These are phyloP conservation scores for Sclerotinia spermophila DNA, from an alignment of 2,329 filamentous ascomycete species.

Conservation along the genomic window DNA sequence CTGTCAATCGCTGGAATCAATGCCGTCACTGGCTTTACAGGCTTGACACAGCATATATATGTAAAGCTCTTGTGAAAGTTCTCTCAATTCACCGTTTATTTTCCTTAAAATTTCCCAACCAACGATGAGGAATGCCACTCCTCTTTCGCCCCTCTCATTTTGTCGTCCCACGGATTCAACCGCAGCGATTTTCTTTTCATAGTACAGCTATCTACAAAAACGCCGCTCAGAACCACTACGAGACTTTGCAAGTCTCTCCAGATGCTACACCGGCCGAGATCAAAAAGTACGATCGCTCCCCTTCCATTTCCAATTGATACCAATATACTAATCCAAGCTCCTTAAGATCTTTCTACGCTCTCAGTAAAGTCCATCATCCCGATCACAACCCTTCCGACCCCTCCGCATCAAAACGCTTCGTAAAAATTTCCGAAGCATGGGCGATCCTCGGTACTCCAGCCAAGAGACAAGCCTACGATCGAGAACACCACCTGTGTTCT, in stretches of 20 bases:
- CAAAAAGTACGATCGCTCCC: conserved; percentile 61
- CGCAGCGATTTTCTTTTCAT: conserved; percentile 46
- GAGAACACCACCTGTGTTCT: conserved; percentile 44
- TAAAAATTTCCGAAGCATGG: conserved; percentile 82
- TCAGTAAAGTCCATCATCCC: conserved; percentile 90
- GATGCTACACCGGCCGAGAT: conserved; percentile 72
- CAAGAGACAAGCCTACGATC: conserved; percentile 80
- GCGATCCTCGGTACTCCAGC: conserved; percentile 66
- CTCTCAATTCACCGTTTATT: neutral
- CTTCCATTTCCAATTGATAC: neutral
- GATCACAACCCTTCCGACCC: conserved; percentile 82
- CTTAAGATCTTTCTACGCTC: conserved; percentile 72
- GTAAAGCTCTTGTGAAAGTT: neutral
- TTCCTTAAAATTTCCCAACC: neutral
- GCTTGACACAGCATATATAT: neutral
- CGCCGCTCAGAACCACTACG: conserved; percentile 65
- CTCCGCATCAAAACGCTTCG: conserved; percentile 69
- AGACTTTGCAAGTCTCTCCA: conserved; percentile 68
- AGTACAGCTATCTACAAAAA: conserved; percentile 39
- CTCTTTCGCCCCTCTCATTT: conserved; percentile 36
- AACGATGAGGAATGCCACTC: conserved; percentile 53
- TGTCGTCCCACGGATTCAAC: conserved; percentile 17
- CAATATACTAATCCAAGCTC: conserved; percentile 9
- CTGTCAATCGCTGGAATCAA: neutral
- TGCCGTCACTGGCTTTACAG: conserved; percentile 10